These are phyloP conservation scores for Ceratocystis lukuohia DNA, from an alignment of 2,329 filamentous ascomycete genomes.

Conservation along the genomic window DNA sequence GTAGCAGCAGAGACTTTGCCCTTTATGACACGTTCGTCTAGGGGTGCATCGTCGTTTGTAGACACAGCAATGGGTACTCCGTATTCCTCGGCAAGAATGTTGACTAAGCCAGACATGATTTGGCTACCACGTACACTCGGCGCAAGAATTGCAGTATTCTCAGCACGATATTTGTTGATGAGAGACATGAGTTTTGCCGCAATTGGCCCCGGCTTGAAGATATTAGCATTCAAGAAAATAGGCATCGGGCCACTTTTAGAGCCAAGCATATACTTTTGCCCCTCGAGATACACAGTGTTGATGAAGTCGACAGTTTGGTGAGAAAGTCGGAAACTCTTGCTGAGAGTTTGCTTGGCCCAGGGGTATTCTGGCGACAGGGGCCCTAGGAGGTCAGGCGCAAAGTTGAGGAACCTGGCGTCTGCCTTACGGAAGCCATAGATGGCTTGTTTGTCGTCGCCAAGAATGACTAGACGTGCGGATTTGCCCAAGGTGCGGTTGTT, in stretches of 20 bases:
- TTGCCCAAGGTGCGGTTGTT: constrained; percentile 20
- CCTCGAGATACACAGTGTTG: constrained; percentile 23
- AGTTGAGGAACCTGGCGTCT: constrained; percentile 24
- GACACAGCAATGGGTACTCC: constrained; percentile 22
- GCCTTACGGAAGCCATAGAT: constrained; percentile 25
- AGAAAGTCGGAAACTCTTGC: constrained; percentile 25
- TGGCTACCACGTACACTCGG: constrained; percentile 1
- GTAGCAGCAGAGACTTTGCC: constrained; percentile 26
- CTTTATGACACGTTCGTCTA: constrained; percentile 23
- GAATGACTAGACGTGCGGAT: constrained; percentile 23
- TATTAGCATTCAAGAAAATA: constrained; percentile 22
- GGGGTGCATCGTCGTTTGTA: constrained; percentile 22
- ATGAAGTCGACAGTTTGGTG: constrained; percentile 23
- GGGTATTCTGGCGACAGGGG: constrained; percentile 21
- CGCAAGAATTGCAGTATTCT: constrained; percentile 16
- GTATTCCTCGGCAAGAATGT: constrained; percentile 13
- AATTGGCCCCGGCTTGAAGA: constrained; percentile 16
- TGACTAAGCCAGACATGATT: background rate
- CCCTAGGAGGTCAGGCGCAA: constrained; percentile 22
- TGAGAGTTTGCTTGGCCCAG: constrained; percentile 21
- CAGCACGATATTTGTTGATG: constrained; percentile 22
- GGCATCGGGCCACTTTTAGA: constrained; percentile 25
- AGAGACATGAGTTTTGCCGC: constrained; percentile 20
- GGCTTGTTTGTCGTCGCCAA: constrained; percentile 26
- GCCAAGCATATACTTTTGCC: constrained; percentile 24